Conservation (phyloP, 2,329 filamentous ascomycete species). For the Ophiostoma angusticollis region DNA sequence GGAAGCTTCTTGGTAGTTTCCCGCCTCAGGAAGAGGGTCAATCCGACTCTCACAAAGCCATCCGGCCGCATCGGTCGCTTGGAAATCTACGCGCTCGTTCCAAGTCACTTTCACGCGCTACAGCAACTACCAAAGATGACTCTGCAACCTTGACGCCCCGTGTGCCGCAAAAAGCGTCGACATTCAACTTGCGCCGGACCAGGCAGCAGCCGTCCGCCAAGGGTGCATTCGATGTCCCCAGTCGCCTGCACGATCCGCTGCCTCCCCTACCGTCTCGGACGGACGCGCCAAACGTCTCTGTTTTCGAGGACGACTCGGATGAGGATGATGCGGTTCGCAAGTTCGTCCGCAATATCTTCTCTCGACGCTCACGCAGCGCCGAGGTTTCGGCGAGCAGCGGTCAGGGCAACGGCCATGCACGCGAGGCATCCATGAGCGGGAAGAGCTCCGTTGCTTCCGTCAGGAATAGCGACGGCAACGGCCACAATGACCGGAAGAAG, state of each 20-base stretch:
- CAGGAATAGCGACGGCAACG: background rate
- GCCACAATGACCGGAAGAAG: slow-evolving; percentile 8
- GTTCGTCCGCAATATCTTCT: slow-evolving; percentile 12
- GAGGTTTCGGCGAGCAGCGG: background rate
- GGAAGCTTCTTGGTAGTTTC: slow-evolving; percentile 10
- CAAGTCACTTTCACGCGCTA: slow-evolving; percentile 6
- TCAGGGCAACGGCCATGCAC: background rate
- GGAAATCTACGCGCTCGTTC: slow-evolving; percentile 11
- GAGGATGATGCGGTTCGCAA: slow-evolving; percentile 12
- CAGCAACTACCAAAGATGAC: background rate
- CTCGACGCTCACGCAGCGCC: slow-evolving; percentile 8
- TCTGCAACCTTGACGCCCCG: background rate
- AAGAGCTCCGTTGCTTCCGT: slow-evolving; percentile 2
- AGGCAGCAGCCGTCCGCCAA: slow-evolving; percentile 1
- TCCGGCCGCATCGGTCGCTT: slow-evolving; percentile 10
- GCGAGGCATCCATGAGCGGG: background rate
- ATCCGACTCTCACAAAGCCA: slow-evolving; percentile 1
- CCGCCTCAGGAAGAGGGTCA: slow-evolving; percentile 1
- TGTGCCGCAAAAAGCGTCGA: background rate
- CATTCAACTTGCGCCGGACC: background rate
- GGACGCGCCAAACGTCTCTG: slow-evolving; percentile 4
- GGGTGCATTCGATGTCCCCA: slow-evolving; percentile 4
- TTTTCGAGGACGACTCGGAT: slow-evolving; percentile 15
- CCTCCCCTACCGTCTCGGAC: background rate
- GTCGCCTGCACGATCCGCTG: background rate